phyloP scores from a whole-genome alignment of 169 alveolate genomes.

The Plasmodium billcollinsi region DNA sequence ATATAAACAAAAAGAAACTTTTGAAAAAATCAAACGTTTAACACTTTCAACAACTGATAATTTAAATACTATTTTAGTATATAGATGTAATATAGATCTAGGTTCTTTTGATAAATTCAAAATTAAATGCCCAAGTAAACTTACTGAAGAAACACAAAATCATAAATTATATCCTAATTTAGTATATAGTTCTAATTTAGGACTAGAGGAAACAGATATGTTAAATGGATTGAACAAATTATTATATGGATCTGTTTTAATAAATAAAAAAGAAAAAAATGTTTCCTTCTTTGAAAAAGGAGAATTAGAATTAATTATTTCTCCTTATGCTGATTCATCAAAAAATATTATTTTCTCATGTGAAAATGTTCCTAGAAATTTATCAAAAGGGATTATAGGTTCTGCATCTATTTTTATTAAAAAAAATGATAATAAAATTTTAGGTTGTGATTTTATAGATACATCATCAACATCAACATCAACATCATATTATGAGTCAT shows the following conservation, averaged over 20 bases:
- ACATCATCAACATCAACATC: background rate
- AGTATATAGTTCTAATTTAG: conserved; percentile 35
- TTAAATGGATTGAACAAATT: conserved; percentile 20
- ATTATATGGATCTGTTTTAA: conserved; percentile 37
- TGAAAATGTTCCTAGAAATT: conserved; percentile 32
- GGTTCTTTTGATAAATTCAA: conserved; percentile 35
- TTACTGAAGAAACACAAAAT: too few relatives aligned
- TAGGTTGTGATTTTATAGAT: conserved; percentile 69
- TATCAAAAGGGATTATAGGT: conserved; percentile 14
- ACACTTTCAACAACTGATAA: background rate
- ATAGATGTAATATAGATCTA: conserved; percentile 47
- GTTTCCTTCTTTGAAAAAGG: conserved; percentile 61
- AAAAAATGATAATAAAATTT: conserved; percentile 58
- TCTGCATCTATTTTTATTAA: conserved; percentile 58
- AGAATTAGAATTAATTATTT: conserved; percentile 30
- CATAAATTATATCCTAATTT: background rate
- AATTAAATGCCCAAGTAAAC: conserved; percentile 41
- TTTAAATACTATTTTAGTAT: conserved; percentile 14
- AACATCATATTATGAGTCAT: background rate
- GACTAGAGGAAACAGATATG: conserved; percentile 11
- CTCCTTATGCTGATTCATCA: conserved; percentile 61
- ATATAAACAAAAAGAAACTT: background rate
- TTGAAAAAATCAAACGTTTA: too few relatives aligned
- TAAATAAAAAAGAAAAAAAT: conserved; percentile 16
- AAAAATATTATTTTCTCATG: conserved; percentile 41